Evolutionary conservation across 805 yeast species (phyloP).

Genomic region (Metschnikowia cubensis): DNA sequence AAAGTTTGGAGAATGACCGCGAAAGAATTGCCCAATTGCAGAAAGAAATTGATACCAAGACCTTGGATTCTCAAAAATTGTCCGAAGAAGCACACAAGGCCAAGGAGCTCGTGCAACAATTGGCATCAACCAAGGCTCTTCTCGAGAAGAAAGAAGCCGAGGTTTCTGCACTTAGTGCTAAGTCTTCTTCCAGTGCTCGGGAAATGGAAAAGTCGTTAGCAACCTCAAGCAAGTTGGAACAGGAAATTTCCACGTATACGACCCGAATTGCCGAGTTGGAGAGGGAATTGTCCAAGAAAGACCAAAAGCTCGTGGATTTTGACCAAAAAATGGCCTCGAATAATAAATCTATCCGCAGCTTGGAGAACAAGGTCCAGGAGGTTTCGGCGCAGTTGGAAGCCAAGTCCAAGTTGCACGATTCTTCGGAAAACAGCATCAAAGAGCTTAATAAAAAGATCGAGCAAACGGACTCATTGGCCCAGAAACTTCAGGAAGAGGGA

Average conservation of each 20-base stretch:
- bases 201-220: neutral
- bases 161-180: neutral
- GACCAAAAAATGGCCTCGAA: neutral
- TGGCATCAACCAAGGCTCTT: neutral
- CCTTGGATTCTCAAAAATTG: slow-evolving; percentile 17
- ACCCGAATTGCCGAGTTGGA: neutral
- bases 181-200: neutral
- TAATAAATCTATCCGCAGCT: neutral
- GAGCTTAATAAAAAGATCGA: neutral
- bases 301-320: neutral
- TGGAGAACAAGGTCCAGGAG: neutral
- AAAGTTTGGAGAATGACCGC: slow-evolving; percentile 2
- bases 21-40: slow-evolving; percentile 3
- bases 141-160: slow-evolving; percentile 1
- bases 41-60: slow-evolving; percentile 15
- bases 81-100: neutral
- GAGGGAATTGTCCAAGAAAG: neutral
- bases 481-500: slow-evolving; percentile 1
- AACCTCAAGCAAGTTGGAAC: neutral
- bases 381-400: neutral
- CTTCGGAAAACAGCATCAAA: slow-evolving; percentile 1
- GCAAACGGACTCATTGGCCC: neutral
- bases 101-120: neutral
- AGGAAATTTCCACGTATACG: neutral
- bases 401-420: slow-evolving; percentile 1